phyloP scores from a whole-genome alignment of 495 filamentous ascomycete species.

The Xylaria grammica region DNA sequence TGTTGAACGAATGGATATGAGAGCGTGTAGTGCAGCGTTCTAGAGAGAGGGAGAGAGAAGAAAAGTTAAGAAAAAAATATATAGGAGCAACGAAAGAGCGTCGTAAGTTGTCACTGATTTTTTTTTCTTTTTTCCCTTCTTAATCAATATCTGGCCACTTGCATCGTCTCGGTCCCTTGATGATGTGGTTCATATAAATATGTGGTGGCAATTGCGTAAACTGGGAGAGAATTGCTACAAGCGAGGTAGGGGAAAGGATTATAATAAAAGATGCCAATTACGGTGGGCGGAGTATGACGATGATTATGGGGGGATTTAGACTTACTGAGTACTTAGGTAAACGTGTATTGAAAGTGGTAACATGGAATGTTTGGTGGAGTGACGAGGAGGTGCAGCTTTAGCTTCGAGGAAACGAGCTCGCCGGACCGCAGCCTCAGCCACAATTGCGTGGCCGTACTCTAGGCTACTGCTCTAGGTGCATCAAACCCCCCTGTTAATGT shows the following conservation, averaged over 20 bases:
- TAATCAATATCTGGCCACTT: slow-evolving; percentile 2
- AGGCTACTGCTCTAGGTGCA: too few species aligned
- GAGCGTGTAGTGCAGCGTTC: neutral
- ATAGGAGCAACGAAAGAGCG: neutral
- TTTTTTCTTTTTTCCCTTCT: neutral
- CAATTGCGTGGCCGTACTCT: slow-evolving; percentile 10
- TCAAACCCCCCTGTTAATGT: neutral
- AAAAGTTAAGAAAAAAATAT: slow-evolving; percentile 10
- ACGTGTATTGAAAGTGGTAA: neutral
- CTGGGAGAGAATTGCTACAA: slow-evolving; percentile 3
- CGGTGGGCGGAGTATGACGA: slow-evolving; percentile 15
- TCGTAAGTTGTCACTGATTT: neutral
- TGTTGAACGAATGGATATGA: neutral
- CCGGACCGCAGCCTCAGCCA: slow-evolving; percentile 3
- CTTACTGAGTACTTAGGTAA: neutral
- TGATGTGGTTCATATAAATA: neutral
- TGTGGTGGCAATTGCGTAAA: neutral
- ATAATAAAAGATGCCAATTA: slow-evolving; percentile 17
- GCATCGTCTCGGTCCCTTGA: slow-evolving; percentile 22
- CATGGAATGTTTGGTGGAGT: neutral
- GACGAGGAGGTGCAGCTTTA: slow-evolving; percentile 8
- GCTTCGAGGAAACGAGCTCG: neutral
- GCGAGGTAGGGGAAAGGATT: neutral
- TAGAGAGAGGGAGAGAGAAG: neutral
- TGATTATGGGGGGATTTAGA: slow-evolving; percentile 8